A percentile compares a stretch with the other conserved stretches of the same genome.
Conservation (phyloP, 2,329 filamentous ascomycete genomes). For the Paraphoma sp. region DNA sequence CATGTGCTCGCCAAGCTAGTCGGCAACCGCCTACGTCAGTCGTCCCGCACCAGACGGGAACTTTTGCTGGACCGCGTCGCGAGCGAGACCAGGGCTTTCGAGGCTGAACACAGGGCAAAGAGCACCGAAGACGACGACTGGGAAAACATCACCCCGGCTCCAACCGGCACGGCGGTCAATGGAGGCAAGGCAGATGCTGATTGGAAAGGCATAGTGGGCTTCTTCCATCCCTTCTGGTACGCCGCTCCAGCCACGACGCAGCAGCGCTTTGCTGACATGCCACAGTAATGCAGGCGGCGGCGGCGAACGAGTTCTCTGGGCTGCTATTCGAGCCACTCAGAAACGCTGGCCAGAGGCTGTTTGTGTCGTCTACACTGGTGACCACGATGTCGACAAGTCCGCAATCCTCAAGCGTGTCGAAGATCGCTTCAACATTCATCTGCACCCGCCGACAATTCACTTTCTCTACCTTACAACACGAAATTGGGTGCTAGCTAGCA, state of each 20-base stretch:
- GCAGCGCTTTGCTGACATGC: conserved; percentile 20
- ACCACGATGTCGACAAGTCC: conserved; percentile 84
- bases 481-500: conserved; percentile 82
- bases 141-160: conserved; percentile 70
- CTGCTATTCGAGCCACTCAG: conserved; percentile 90
- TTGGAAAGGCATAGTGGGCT: conserved; percentile 88
- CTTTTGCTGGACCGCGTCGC: conserved; percentile 42
- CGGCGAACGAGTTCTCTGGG: conserved; percentile 95
- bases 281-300: conserved; percentile 90
- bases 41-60: conserved; percentile 41
- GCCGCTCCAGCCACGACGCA: conserved; percentile 23
- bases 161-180: conserved; percentile 53
- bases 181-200: conserved; percentile 59
- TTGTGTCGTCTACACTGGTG: conserved; percentile 93
- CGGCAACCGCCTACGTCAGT: conserved; percentile 39
- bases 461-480: conserved; percentile 92
- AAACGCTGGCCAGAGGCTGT: conserved; percentile 85
- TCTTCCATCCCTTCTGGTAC: conserved; percentile 98
- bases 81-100: conserved; percentile 34
- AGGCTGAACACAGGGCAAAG: conserved; percentile 22
- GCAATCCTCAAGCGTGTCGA: conserved; percentile 79
- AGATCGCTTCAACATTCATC: conserved; percentile 87
- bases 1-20: conserved; percentile 34
- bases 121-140: conserved; percentile 66
- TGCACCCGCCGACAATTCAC: conserved; percentile 80